These are phyloP conservation scores for Waltergamsia citrina DNA, from an alignment of 2,329 filamentous ascomycete genomes.

Conservation along the genomic window DNA sequence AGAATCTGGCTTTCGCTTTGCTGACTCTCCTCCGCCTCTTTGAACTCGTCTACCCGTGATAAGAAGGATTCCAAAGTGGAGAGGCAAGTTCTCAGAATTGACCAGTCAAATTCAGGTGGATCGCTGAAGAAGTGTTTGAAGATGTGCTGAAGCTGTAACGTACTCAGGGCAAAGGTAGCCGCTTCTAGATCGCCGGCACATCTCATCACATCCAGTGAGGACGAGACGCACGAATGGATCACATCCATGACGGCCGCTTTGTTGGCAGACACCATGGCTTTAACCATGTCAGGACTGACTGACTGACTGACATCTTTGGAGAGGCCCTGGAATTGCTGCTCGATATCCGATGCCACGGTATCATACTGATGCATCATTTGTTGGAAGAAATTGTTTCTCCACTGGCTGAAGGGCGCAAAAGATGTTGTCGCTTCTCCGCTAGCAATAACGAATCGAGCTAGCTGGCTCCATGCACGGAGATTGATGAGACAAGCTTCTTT, in stretches of 20 bases:
- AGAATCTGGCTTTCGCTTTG: slow-evolving; percentile 24
- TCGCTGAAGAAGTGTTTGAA: slow-evolving; percentile 36
- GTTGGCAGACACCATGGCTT: slow-evolving; percentile 41
- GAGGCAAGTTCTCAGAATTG: slow-evolving; percentile 31
- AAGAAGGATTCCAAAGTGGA: slow-evolving; percentile 39
- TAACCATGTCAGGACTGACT: slow-evolving; percentile 34
- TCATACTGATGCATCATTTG: slow-evolving; percentile 49
- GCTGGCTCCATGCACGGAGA: slow-evolving; percentile 51
- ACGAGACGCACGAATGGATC: slow-evolving; percentile 34
- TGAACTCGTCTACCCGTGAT: slow-evolving; percentile 30
- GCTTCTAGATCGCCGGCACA: slow-evolving; percentile 33
- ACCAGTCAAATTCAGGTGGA: slow-evolving; percentile 36
- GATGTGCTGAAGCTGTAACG: slow-evolving; percentile 38
- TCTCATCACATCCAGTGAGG: slow-evolving; percentile 41
- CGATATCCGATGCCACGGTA: slow-evolving; percentile 44
- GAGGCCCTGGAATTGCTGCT: slow-evolving; percentile 42
- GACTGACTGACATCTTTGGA: slow-evolving; percentile 30
- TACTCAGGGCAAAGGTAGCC: slow-evolving; percentile 39
- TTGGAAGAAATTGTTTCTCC: slow-evolving; percentile 49
- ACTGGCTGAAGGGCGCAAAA: slow-evolving; percentile 32
- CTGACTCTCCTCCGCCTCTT: slow-evolving; percentile 25
- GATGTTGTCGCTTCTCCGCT: slow-evolving; percentile 33
- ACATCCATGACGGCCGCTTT: slow-evolving; percentile 44
- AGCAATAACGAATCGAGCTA: slow-evolving; percentile 48
- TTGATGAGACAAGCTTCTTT: slow-evolving; percentile 58